These are phyloP conservation scores for Domatiomyces globalis DNA, from an alignment of 2,329 filamentous ascomycete species.

Conservation along the genomic window DNA sequence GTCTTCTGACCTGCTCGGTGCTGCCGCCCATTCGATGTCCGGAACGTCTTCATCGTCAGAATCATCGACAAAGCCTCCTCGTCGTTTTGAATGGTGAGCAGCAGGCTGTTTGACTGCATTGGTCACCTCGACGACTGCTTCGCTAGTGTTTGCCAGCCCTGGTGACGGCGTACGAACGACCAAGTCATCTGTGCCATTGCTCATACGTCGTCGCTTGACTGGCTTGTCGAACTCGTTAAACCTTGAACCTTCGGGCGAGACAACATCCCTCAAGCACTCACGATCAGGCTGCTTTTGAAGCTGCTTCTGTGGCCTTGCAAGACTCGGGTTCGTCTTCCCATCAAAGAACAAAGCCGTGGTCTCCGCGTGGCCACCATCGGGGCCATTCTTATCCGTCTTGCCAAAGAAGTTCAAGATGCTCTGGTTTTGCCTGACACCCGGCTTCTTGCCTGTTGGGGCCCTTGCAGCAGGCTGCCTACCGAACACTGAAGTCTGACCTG, in stretches of 20 bases:
- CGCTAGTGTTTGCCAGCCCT: not conserved
- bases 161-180: constrained; percentile 13
- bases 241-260: constrained; percentile 16
- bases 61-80: constrained; percentile 19
- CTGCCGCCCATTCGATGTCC: not conserved
- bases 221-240: constrained; percentile 28
- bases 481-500: constrained; percentile 4
- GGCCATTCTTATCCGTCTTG: constrained; percentile 27
- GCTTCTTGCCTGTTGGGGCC: constrained; percentile 9
- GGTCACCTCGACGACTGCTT: not conserved
- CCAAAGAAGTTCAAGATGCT: constrained; percentile 43
- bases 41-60: constrained; percentile 34
- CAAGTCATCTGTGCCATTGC: constrained; percentile 6
- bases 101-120: not conserved
- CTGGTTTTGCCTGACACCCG: constrained; percentile 27
- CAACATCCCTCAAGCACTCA: not conserved
- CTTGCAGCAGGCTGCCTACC: constrained; percentile 10
- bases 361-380: not conserved
- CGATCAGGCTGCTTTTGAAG: not conserved
- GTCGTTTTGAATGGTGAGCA: constrained; percentile 4
- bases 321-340: constrained; percentile 16
- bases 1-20: constrained; percentile 1
- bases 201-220: constrained; percentile 31
- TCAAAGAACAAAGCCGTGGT: not conserved
- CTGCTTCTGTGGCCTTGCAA: constrained; percentile 8